phyloP scores from a whole-genome alignment of 2,329 filamentous ascomycete genomes.

The Ceratocystis alfenasii region DNA sequence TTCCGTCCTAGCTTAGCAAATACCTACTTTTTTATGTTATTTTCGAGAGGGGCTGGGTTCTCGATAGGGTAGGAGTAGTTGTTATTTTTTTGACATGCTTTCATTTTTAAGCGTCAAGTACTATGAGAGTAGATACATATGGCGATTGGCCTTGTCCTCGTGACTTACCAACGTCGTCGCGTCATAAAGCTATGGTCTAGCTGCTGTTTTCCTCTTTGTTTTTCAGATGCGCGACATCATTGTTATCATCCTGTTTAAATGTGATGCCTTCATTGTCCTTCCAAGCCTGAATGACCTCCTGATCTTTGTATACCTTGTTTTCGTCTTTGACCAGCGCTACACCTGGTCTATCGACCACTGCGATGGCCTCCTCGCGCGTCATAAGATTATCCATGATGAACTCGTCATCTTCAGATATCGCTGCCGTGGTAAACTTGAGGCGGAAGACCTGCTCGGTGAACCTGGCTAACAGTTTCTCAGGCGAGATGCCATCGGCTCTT shows the following conservation, averaged over 20 bases:
- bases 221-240: not conserved
- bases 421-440: constrained; percentile 23
- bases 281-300: not conserved
- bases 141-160: not conserved
- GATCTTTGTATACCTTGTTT: not conserved
- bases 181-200: not conserved
- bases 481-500: not conserved
- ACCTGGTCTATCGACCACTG: not conserved
- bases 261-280: not conserved
- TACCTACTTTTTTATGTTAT: not conserved
- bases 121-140: not conserved
- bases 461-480: not conserved
- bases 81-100: not conserved
- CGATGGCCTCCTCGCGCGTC: constrained; percentile 5
- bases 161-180: not conserved
- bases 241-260: not conserved
- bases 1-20: not conserved
- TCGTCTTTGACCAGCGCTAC: not conserved
- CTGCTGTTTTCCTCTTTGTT: not conserved
- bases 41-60: not conserved
- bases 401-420: constrained; percentile 17
- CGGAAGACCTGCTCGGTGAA: constrained; percentile 24
- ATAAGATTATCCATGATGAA: constrained; percentile 21
- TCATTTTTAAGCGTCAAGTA: not conserved
- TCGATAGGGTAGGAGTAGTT: not conserved